These are phyloP conservation scores for Rosa rugosa DNA, from an alignment of 306 rosid genomes.

Conservation along the genomic window DNA sequence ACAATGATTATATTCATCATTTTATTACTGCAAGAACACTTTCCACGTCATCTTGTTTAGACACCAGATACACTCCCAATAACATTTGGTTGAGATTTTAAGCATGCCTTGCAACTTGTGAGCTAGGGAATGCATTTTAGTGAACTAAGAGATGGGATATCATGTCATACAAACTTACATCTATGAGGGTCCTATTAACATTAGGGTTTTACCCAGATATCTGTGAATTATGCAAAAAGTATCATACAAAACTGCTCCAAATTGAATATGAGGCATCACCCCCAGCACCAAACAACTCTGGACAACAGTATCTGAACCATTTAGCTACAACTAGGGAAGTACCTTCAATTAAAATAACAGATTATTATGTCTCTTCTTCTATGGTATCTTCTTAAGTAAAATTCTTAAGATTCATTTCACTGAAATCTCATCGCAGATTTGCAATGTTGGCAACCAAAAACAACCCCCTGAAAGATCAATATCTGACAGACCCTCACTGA, in stretches of 20 bases:
- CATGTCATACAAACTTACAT: neutral
- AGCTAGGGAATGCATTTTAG: neutral
- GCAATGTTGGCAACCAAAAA: neutral
- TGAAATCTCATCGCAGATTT: neutral
- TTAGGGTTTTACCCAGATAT: neutral
- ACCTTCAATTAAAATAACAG: neutral
- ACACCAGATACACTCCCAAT: neutral
- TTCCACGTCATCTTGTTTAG: neutral
- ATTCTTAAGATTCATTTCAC: neutral
- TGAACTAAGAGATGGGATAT: neutral
- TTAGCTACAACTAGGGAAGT: neutral
- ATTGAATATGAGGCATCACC: neutral
- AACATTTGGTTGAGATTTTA: neutral
- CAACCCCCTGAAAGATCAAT: neutral
- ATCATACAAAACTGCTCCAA: neutral
- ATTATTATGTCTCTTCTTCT: neutral
- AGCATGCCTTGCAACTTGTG: neutral
- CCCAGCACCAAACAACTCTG: neutral
- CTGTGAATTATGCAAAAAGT: neutral
- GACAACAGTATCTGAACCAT: conserved; percentile 3
- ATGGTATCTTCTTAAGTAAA: neutral
- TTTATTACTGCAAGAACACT: neutral
- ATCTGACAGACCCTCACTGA: neutral
- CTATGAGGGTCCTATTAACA: neutral
- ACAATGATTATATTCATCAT: neutral